Conservation (phyloP, 106 monocot species). For the Ottelia alismoides region DNA sequence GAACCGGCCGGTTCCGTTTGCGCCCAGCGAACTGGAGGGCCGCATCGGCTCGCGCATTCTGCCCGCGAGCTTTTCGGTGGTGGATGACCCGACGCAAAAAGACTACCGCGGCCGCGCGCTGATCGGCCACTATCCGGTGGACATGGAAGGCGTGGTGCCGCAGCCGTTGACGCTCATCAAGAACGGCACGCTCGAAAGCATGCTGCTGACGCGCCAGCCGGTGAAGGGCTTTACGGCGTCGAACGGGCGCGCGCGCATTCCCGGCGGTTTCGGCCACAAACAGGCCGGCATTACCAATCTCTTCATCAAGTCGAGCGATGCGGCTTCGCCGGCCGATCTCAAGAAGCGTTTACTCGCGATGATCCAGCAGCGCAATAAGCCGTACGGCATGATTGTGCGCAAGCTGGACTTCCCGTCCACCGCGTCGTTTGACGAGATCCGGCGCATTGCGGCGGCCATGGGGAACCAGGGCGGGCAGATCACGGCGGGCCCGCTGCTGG, state of each 20-base stretch:
- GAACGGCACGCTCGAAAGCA: neutral
- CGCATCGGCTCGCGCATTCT: too few species aligned
- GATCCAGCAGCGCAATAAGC: neutral
- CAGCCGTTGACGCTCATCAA: neutral
- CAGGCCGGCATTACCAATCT: neutral
- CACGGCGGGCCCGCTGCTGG: neutral
- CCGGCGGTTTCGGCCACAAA: neutral
- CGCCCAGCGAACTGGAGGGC: too few species aligned
- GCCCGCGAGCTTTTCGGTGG: too few species aligned
- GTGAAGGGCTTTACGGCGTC: neutral
- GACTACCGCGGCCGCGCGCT: too few species aligned
- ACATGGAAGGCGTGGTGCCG: neutral
- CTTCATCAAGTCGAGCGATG: neutral
- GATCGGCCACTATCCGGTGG: neutral
- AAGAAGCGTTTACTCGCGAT: neutral
- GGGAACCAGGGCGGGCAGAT: neutral
- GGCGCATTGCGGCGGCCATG: too few species aligned
- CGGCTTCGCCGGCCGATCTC: neutral
- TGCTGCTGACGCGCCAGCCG: neutral
- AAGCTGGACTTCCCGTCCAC: too few species aligned
- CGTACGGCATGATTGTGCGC: too few species aligned
- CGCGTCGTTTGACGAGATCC: too few species aligned
- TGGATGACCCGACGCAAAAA: too few species aligned
- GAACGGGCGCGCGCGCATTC: neutral
- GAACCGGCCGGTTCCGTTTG: neutral